Evolutionary conservation across 83 land plant species (phyloP).

Genomic region (Picea abies): DNA sequence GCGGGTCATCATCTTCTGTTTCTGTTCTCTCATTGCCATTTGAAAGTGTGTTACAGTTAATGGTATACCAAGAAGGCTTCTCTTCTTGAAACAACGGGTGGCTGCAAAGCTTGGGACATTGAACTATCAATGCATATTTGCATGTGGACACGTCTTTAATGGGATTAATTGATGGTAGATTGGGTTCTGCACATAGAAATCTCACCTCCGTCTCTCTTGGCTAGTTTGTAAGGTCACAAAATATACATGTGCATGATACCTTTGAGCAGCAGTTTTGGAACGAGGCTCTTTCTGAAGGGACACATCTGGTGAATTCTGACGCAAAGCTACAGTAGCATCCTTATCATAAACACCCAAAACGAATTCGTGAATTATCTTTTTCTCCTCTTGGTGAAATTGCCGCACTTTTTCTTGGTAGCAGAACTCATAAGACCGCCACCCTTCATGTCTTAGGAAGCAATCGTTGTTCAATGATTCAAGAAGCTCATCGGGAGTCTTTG

Average conservation of each 20-base stretch:
- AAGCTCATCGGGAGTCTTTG: constrained; percentile 90
- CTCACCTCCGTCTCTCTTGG: constrained; percentile 94
- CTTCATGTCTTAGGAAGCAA: constrained; percentile 81
- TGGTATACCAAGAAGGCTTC: constrained; percentile 68
- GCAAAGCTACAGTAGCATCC: no score
- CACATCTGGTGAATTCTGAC: no score
- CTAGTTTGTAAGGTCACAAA: constrained; percentile 85
- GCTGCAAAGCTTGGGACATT: constrained; percentile 84
- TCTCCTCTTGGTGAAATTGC: constrained; percentile 77
- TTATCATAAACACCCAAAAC: no score
- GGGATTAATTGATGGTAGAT: constrained; percentile 50
- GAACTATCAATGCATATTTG: constrained; percentile 87
- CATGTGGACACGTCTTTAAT: constrained; percentile 94
- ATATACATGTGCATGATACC: constrained; percentile 92
- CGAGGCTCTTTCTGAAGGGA: constrained; percentile 84
- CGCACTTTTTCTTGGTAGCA: constrained; percentile 63
- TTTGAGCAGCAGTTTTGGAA: constrained; percentile 87
- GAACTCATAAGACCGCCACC: constrained; percentile 97
- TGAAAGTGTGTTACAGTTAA: constrained; percentile 74
- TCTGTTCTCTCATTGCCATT: constrained; percentile 15
- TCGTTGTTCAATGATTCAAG: constrained; percentile 67
- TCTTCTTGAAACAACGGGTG: constrained; percentile 95
- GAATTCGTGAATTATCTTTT: not conserved
- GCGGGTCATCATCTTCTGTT: not conserved
- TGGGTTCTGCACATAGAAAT: no score